Evolutionary conservation across 768 basidiomycete genomes (phyloP).

Genomic region (Lentinula guzmanii): DNA sequence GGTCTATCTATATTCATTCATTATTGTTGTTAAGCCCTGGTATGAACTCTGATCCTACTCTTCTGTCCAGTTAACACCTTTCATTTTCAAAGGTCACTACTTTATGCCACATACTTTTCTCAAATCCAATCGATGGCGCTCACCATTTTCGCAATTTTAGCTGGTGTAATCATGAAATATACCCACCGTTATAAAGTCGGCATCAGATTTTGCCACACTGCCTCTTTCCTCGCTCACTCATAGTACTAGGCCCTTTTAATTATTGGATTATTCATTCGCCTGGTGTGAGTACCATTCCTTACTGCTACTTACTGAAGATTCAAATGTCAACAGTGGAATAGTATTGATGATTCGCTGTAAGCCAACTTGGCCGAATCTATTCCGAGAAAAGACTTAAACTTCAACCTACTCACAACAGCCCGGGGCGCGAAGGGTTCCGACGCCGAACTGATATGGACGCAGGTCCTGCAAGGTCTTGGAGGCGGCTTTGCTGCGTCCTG

Average conservation of each 20-base stretch:
- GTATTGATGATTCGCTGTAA: slow-evolving; percentile 58
- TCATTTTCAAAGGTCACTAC: slow-evolving; percentile 36
- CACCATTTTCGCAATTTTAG: slow-evolving; percentile 58
- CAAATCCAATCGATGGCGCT: slow-evolving; percentile 54
- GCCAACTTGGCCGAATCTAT: too few relatives aligned
- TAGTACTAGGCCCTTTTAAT: slow-evolving; percentile 38
- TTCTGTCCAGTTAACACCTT: not conserved
- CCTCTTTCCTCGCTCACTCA: not conserved
- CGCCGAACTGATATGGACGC: slow-evolving; percentile 56
- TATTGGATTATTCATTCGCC: slow-evolving; percentile 50
- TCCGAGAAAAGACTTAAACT: not conserved
- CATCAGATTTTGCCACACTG: not conserved
- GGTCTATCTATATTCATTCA: slow-evolving; percentile 70
- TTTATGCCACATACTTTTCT: slow-evolving; percentile 56
- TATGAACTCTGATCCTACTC: slow-evolving; percentile 8
- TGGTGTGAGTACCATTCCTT: slow-evolving; percentile 27
- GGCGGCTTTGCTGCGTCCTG: slow-evolving; percentile 63
- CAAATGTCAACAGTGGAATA: slow-evolving; percentile 37
- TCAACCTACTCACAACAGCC: slow-evolving; percentile 13
- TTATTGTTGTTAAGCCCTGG: slow-evolving; percentile 48
- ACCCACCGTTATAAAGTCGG: slow-evolving; percentile 50
- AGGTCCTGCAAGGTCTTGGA: slow-evolving; percentile 69
- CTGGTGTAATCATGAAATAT: slow-evolving; percentile 50
- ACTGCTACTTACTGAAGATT: not conserved
- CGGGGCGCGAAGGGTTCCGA: slow-evolving; percentile 53